Percentiles rank a stretch among this genome's conserved stretches.
Conservation (phyloP, 208 protist species). For the Crithidia bombi region DNA sequence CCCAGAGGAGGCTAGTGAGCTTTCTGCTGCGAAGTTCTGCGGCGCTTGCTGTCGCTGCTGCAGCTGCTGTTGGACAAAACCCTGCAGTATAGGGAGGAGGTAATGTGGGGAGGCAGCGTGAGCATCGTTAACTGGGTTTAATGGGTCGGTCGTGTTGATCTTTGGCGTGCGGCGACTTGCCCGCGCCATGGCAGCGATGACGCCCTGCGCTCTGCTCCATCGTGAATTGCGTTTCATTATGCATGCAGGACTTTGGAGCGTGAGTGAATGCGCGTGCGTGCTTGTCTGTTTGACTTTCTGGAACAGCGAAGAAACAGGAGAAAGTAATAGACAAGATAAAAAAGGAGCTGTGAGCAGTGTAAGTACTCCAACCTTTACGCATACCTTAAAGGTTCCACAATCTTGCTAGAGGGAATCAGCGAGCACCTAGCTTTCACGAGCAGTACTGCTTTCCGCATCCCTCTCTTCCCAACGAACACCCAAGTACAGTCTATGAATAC, state of each 20-base stretch:
- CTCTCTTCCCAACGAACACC: too few relatives aligned
- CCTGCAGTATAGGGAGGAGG: slow-evolving; percentile 11
- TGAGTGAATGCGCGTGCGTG: too few relatives aligned
- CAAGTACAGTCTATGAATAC: too few relatives aligned
- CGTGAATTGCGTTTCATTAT: slow-evolving; percentile 11
- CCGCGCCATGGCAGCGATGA: slow-evolving; percentile 12
- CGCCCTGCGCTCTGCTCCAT: slow-evolving; percentile 6
- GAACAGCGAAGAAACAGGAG: background rate
- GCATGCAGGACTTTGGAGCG: background rate
- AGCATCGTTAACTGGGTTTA: background rate
- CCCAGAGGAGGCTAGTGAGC: background rate
- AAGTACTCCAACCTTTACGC: too few relatives aligned
- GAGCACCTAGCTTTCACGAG: too few relatives aligned
- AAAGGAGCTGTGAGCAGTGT: background rate
- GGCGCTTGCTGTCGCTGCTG: background rate
- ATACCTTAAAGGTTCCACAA: too few relatives aligned
- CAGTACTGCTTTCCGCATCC: too few relatives aligned
- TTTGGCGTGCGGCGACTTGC: slow-evolving; percentile 2
- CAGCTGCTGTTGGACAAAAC: slow-evolving; percentile 21
- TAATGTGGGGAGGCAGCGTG: background rate
- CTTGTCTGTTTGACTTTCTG: too few relatives aligned
- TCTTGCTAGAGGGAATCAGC: too few relatives aligned
- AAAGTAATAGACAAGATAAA: background rate
- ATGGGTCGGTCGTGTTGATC: background rate
- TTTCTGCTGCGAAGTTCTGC: background rate